These are phyloP conservation scores for Fusarium phyllophilum DNA, from an alignment of 2,329 filamentous ascomycete genomes.

Conservation along the genomic window DNA sequence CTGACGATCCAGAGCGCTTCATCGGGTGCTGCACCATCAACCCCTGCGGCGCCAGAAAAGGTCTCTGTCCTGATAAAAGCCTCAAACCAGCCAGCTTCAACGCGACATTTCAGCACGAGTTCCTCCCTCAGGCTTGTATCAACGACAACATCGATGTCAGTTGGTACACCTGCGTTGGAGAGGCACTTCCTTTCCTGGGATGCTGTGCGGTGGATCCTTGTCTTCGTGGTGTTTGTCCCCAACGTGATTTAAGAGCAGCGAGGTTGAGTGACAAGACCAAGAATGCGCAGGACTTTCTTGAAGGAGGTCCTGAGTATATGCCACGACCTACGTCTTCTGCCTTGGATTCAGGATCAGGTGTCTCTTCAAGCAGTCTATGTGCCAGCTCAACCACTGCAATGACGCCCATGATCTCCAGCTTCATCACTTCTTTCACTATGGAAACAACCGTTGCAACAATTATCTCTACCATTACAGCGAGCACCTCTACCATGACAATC, in stretches of 20 bases:
- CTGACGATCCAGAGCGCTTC: conserved; percentile 46
- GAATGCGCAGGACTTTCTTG: background rate
- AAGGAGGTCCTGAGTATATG: background rate
- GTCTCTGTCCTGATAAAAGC: conserved; percentile 28
- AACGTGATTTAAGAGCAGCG: conserved; percentile 22
- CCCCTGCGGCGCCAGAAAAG: conserved; percentile 44
- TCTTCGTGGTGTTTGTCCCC: conserved; percentile 11
- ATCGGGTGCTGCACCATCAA: conserved; percentile 54
- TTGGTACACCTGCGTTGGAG: conserved; percentile 50
- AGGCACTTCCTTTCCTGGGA: conserved; percentile 50
- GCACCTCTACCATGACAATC: background rate
- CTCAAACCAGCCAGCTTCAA: conserved; percentile 46
- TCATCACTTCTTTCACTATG: background rate
- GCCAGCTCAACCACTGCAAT: background rate
- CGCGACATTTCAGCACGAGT: conserved; percentile 33
- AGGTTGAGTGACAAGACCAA: conserved; percentile 20
- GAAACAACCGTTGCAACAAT: background rate
- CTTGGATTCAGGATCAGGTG: fast-evolving
- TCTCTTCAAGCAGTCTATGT: background rate
- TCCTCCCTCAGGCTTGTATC: conserved; percentile 48
- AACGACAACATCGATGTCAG: conserved; percentile 22
- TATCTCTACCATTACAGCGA: background rate
- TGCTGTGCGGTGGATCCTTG: conserved; percentile 49
- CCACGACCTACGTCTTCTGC: background rate
- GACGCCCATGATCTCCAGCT: background rate